Percentiles rank a stretch among this genome's conserved stretches.
Conservation (phyloP, 225 moss, liverwort and hornwort genomes). For the Pleurozium schreberi region DNA sequence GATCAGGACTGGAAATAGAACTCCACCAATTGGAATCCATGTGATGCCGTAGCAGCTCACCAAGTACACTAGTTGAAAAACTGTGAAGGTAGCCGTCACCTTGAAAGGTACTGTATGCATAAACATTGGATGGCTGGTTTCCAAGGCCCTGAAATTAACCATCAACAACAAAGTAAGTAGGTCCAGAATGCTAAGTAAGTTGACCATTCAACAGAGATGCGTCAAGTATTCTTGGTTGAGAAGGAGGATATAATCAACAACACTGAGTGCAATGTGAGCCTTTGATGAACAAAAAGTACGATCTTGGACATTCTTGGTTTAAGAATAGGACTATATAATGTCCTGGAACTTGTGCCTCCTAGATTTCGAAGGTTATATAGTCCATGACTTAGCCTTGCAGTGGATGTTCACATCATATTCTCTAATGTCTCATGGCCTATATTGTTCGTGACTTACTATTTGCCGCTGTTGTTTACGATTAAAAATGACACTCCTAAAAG, state of each 20-base stretch:
- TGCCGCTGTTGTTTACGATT: not conserved
- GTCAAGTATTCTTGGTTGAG: not conserved
- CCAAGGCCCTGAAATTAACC: constrained; percentile 30
- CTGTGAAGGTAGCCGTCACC: constrained; percentile 45
- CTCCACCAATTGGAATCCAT: constrained; percentile 66
- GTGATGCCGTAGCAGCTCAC: constrained; percentile 66
- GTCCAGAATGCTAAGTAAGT: not conserved
- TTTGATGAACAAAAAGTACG: not conserved
- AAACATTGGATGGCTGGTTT: constrained; percentile 34
- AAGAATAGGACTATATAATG: not conserved
- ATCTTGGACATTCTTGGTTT: not conserved
- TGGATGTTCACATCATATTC: not conserved
- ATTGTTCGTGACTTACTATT: not conserved
- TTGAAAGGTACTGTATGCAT: constrained; percentile 70
- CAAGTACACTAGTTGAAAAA: constrained; percentile 64
- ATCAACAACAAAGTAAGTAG: not conserved
- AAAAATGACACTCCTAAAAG: not conserved
- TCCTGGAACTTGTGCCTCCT: not conserved
- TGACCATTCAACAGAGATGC: not conserved
- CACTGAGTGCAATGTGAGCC: not conserved
- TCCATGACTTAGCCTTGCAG: not conserved
- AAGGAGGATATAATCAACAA: not conserved
- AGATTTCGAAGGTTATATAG: not conserved
- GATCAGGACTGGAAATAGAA: constrained; percentile 65
- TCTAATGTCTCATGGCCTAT: not conserved